Evolutionary conservation across 108 stramenopile species (phyloP).

Genomic region (Fragilariopsis cylindrus): DNA sequence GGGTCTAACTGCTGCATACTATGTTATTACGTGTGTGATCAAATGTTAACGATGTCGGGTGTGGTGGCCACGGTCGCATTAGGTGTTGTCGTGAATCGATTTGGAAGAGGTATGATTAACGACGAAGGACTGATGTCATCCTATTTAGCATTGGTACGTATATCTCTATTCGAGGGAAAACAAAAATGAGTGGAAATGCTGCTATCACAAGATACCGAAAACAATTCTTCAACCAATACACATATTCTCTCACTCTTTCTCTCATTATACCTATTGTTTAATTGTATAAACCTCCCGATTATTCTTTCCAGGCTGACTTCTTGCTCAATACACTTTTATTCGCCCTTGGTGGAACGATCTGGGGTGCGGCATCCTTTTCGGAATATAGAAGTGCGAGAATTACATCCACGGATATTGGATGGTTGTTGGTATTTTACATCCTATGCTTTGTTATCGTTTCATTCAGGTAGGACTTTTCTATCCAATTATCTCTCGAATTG

Average conservation of each 20-base stretch:
- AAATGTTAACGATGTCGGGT: conserved; percentile 45
- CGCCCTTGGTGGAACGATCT: conserved; percentile 69
- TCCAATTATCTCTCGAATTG: conserved; percentile 48
- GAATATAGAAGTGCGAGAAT: conserved; percentile 24
- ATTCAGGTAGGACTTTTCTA: conserved; percentile 46
- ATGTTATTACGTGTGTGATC: conserved; percentile 65
- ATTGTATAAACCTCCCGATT: too few species aligned
- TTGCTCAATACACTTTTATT: conserved; percentile 81
- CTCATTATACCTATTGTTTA: too few species aligned
- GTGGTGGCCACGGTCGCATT: conserved; percentile 56
- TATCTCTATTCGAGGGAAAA: too few species aligned
- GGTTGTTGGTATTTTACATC: conserved; percentile 41
- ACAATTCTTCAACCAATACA: too few species aligned
- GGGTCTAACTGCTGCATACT: conserved; percentile 70
- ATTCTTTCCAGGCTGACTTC: conserved; percentile 43
- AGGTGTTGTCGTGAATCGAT: conserved; percentile 46
- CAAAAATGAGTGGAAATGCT: too few species aligned
- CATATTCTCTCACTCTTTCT: too few species aligned
- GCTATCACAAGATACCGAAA: too few species aligned
- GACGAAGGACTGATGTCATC: conserved; percentile 47
- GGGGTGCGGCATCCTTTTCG: conserved; percentile 34
- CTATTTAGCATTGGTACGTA: conserved; percentile 37
- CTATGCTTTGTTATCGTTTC: conserved; percentile 47
- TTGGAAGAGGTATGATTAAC: conserved; percentile 36
- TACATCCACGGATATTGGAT: conserved; percentile 41